Evolutionary conservation across 345 rosid species (phyloP).

Genomic region (Populus euphratica): DNA sequence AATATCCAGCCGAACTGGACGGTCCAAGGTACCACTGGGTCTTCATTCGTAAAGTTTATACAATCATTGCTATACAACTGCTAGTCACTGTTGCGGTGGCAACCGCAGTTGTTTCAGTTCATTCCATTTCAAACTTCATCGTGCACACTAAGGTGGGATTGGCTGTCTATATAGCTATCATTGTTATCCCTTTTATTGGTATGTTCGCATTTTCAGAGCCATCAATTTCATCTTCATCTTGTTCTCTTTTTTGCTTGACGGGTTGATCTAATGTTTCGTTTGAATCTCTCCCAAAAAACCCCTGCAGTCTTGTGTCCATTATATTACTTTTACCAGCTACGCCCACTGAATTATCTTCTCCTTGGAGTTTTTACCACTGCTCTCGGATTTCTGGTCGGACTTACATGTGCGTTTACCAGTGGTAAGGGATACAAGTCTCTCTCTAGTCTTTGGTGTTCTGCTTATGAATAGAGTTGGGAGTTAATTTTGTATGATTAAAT

Average conservation of each 20-base stretch:
- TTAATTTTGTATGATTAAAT: not conserved
- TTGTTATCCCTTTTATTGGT: not conserved
- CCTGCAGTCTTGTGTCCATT: not conserved
- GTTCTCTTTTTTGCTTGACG: not conserved
- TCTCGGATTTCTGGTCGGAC: constrained; percentile 4
- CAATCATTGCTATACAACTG: not conserved
- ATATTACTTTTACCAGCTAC: not conserved
- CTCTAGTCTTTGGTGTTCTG: not conserved
- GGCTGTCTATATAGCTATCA: constrained; percentile 1
- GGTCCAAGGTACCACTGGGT: not conserved
- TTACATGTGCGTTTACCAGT: constrained; percentile 4
- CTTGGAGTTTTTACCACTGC: not conserved
- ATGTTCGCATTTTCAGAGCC: not conserved
- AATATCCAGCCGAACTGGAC: not conserved
- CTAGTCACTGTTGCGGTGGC: constrained; percentile 7
- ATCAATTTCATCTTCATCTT: not conserved
- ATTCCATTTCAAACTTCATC: not conserved
- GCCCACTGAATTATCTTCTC: constrained; percentile 1
- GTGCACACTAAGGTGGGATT: not conserved
- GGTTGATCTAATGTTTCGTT: not conserved
- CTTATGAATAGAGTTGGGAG: not conserved
- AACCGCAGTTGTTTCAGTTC: not conserved
- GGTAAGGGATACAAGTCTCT: not conserved
- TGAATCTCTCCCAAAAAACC: not conserved
- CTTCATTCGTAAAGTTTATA: constrained; percentile 8